A percentile compares a stretch with the other conserved stretches of the same genome.
phyloP scores from a whole-genome alignment of 805 yeast genomes.

The Monosporozyma yasuniensis region DNA sequence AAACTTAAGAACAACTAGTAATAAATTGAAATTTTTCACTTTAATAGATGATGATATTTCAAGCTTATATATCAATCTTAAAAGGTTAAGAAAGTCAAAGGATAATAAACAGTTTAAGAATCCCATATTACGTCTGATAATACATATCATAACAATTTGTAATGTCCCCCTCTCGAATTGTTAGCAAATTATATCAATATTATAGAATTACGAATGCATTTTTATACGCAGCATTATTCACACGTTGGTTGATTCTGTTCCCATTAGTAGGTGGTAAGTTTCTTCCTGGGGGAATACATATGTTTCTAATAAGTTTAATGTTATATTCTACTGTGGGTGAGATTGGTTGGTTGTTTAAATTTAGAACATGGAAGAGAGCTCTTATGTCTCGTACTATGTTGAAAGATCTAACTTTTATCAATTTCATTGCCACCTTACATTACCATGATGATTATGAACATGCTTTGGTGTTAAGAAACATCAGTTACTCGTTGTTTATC shows the following conservation, averaged over 20 bases:
- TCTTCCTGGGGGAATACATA: conserved; percentile 65
- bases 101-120: not conserved
- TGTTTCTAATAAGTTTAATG: conserved; percentile 37
- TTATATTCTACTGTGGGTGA: conserved; percentile 16
- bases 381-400: conserved; percentile 14
- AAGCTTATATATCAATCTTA: too few relatives aligned
- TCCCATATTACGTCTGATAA: not conserved
- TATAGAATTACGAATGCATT: conserved; percentile 21
- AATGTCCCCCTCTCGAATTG: not conserved
- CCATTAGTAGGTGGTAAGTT: conserved; percentile 60
- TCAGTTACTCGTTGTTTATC: conserved; percentile 25
- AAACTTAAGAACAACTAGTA: not conserved
- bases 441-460: conserved; percentile 29
- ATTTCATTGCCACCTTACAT: conserved; percentile 22
- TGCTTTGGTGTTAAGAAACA: conserved; percentile 24
- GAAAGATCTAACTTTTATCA: conserved; percentile 23
- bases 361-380: conserved; percentile 15
- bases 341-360: conserved; percentile 19
- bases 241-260: conserved; percentile 43
- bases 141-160: not conserved
- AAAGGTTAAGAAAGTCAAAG: not conserved
- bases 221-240: conserved; percentile 23
- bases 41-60: not conserved
- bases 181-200: conserved; percentile 21
- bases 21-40: not conserved